Conservation (phyloP, 2,329 filamentous ascomycete species). For the Pestalotiopsis sp. region DNA sequence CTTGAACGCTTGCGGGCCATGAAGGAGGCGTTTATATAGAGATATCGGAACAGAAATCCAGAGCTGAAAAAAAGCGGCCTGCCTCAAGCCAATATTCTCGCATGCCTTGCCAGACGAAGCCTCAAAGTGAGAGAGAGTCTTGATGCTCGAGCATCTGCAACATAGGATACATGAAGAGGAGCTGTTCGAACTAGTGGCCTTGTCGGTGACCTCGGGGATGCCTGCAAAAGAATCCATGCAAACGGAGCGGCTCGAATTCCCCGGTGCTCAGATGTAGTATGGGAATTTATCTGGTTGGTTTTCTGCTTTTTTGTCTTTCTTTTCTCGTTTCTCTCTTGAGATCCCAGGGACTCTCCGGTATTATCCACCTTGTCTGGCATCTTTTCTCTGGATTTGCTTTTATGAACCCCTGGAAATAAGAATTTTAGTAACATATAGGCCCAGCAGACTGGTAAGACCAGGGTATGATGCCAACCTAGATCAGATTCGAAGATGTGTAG, state of each 20-base stretch:
- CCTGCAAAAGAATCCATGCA: neutral
- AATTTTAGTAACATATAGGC: neutral
- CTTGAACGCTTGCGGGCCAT: neutral
- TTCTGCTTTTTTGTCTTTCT: neutral
- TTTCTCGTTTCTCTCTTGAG: neutral
- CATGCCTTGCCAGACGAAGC: neutral
- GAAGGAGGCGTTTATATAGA: neutral
- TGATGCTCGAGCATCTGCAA: neutral
- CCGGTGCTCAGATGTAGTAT: neutral
- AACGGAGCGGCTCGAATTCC: neutral
- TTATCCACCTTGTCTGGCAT: neutral
- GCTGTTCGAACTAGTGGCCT: neutral
- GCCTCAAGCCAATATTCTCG: neutral
- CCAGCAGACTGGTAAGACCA: neutral
- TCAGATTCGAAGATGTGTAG: neutral
- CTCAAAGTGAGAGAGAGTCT: neutral
- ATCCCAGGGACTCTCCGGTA: neutral
- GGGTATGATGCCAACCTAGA: neutral
- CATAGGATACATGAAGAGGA: neutral
- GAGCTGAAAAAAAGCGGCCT: neutral
- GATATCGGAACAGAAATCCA: neutral
- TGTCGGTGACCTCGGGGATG: neutral
- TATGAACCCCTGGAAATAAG: neutral
- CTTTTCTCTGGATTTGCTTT: neutral
- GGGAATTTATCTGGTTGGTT: neutral